A percentile compares a stretch with the other conserved stretches of the same genome.
Evolutionary conservation across 176 grass and related monocot species (phyloP).

Genomic region (Coix lacrymajobi): DNA sequence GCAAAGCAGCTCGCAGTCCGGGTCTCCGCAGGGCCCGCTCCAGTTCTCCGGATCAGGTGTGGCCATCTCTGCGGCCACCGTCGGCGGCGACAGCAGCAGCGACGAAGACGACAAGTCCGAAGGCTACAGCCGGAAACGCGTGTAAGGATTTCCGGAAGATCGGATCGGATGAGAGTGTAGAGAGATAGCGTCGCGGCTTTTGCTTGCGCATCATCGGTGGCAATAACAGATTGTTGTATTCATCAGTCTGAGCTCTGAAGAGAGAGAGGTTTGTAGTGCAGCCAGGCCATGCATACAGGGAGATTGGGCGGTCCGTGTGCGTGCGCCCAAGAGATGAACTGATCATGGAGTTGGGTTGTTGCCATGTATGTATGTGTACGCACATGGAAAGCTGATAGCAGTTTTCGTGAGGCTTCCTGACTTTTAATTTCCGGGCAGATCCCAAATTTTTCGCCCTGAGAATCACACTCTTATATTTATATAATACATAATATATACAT

Average conservation of each 20-base stretch:
- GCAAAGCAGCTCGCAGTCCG: slow-evolving; percentile 59
- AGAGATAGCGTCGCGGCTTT: slow-evolving; percentile 24
- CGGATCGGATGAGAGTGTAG: slow-evolving; percentile 26
- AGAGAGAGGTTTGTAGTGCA: slow-evolving; percentile 15
- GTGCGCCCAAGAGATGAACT: slow-evolving; percentile 35
- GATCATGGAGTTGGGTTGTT: slow-evolving; percentile 32
- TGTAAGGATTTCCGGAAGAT: not conserved
- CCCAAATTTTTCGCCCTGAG: slow-evolving; percentile 68
- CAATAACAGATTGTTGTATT: slow-evolving; percentile 38
- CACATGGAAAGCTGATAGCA: slow-evolving; percentile 44
- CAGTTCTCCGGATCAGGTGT: slow-evolving; percentile 48
- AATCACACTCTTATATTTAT: not conserved
- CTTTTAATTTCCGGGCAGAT: slow-evolving; percentile 46
- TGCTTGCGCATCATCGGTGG: slow-evolving; percentile 30
- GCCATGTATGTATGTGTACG: slow-evolving; percentile 18
- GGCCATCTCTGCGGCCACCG: slow-evolving; percentile 46
- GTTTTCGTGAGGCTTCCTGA: slow-evolving; percentile 35
- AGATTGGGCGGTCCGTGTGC: slow-evolving; percentile 13
- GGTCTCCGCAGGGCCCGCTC: slow-evolving; percentile 67
- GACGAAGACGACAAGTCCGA: slow-evolving; percentile 70
- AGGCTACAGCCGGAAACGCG: slow-evolving; percentile 63
- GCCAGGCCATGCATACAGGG: slow-evolving; percentile 36
- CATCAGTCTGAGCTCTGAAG: not conserved
- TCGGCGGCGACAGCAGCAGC: slow-evolving; percentile 45
- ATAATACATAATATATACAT: not conserved